phyloP scores from a whole-genome alignment of 2,329 filamentous ascomycete species.

The Colletotrichum magnum region DNA sequence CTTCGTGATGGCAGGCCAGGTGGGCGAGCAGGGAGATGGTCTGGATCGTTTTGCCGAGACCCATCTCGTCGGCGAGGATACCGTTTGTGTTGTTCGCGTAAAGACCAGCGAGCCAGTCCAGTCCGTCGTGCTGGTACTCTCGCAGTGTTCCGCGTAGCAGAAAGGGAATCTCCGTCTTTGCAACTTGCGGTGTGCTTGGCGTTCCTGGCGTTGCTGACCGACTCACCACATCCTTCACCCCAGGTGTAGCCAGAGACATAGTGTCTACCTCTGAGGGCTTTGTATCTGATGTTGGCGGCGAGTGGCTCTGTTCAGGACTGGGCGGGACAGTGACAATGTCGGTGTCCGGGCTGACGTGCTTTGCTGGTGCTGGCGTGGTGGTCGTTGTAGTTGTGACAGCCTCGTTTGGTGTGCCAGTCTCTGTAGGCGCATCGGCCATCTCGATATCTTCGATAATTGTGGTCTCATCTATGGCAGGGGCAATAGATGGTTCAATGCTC shows the following conservation, averaged over 20 bases:
- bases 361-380: slow-evolving; percentile 43
- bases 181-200: slow-evolving; percentile 47
- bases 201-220: slow-evolving; percentile 51
- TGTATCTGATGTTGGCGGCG: slow-evolving; percentile 64
- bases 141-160: slow-evolving; percentile 89
- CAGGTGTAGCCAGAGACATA: slow-evolving; percentile 42
- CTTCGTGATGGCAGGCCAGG: slow-evolving; percentile 87
- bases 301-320: slow-evolving; percentile 62
- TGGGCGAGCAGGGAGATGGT: slow-evolving; percentile 96
- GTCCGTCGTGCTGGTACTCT: slow-evolving; percentile 96
- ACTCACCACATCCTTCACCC: slow-evolving; percentile 46
- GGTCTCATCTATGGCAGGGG: slow-evolving; percentile 31
- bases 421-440: slow-evolving; percentile 49
- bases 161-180: slow-evolving; percentile 82
- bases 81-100: slow-evolving; percentile 96
- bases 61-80: slow-evolving; percentile 98
- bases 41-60: slow-evolving; percentile 97
- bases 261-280: slow-evolving; percentile 66
- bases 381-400: slow-evolving; percentile 44
- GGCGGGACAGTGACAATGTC: slow-evolving; percentile 59
- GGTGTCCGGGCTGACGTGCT: slow-evolving; percentile 57
- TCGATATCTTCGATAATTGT: slow-evolving; percentile 47
- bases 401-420: slow-evolving; percentile 41
- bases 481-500: not conserved
- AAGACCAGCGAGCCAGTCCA: slow-evolving; percentile 95